A percentile compares a stretch with the other conserved stretches of the same genome.
Conservation (phyloP, 495 filamentous ascomycete genomes). For the Talaromyces nanjingensis region DNA sequence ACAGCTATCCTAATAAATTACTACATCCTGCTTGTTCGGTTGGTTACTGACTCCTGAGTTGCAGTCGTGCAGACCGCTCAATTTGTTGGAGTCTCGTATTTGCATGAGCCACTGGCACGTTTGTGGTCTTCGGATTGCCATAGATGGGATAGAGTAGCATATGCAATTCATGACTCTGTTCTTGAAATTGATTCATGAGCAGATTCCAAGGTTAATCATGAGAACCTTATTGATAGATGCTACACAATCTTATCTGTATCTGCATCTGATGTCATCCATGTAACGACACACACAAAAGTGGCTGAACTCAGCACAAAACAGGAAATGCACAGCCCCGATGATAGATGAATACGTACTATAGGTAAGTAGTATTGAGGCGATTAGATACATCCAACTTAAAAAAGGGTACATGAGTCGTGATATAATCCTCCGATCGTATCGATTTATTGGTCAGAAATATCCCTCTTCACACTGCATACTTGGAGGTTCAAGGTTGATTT, state of each 20-base stretch:
- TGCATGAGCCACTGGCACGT: neutral
- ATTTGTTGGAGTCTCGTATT: neutral
- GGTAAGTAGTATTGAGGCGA: neutral
- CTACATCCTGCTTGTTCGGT: neutral
- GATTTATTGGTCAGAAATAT: neutral
- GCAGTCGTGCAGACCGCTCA: neutral
- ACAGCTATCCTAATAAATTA: too few relatives aligned
- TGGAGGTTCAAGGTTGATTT: too few relatives aligned
- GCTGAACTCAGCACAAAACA: neutral
- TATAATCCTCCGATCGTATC: too few relatives aligned
- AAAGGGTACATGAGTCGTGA: too few relatives aligned
- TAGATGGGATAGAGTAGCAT: too few relatives aligned
- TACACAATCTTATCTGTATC: neutral
- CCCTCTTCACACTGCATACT: neutral
- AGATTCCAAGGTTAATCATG: neutral
- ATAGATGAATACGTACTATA: neutral
- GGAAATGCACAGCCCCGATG: neutral
- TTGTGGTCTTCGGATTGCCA: neutral
- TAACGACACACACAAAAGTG: neutral
- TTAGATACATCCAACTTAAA: neutral
- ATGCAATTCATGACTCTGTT: too few relatives aligned
- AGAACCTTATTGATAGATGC: neutral
- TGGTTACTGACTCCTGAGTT: neutral
- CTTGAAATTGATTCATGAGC: neutral
- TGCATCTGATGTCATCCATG: neutral